phyloP scores from a whole-genome alignment of 495 filamentous ascomycete genomes.

The Talaromyces proteolyticus region DNA sequence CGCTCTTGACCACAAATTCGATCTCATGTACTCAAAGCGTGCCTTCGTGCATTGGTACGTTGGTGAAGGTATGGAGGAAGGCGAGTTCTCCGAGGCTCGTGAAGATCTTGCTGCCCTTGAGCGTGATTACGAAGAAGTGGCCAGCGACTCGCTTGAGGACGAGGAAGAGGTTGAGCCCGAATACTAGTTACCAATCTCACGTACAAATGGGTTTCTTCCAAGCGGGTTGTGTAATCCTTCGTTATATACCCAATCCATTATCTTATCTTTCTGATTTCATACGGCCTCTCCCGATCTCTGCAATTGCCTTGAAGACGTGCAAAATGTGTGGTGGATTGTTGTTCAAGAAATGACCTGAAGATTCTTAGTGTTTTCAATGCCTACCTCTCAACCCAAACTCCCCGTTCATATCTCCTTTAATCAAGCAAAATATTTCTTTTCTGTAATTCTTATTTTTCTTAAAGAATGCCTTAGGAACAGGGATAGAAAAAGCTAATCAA shows the following conservation, averaged over 20 bases:
- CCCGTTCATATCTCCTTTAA: background rate
- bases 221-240: conserved; percentile 9
- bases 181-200: conserved; percentile 59
- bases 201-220: conserved; percentile 2
- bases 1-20: conserved; percentile 95
- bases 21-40: conserved; percentile 99
- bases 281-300: background rate
- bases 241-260: conserved; percentile 10
- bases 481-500: too few species aligned
- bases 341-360: background rate
- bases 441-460: background rate
- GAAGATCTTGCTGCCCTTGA: conserved; percentile 97
- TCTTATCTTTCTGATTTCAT: background rate
- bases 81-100: conserved; percentile 97
- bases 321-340: background rate
- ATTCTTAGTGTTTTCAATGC: background rate
- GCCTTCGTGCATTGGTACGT: conserved; percentile 99
- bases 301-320: background rate
- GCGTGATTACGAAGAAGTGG: conserved; percentile 99
- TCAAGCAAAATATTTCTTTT: background rate
- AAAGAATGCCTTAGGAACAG: background rate
- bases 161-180: conserved; percentile 88
- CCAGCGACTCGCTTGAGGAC: conserved; percentile 87
- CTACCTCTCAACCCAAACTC: background rate
- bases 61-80: conserved; percentile 99